These are phyloP conservation scores for Stachybotrys chartarum DNA, from an alignment of 2,329 filamentous ascomycete genomes.

Conservation along the genomic window DNA sequence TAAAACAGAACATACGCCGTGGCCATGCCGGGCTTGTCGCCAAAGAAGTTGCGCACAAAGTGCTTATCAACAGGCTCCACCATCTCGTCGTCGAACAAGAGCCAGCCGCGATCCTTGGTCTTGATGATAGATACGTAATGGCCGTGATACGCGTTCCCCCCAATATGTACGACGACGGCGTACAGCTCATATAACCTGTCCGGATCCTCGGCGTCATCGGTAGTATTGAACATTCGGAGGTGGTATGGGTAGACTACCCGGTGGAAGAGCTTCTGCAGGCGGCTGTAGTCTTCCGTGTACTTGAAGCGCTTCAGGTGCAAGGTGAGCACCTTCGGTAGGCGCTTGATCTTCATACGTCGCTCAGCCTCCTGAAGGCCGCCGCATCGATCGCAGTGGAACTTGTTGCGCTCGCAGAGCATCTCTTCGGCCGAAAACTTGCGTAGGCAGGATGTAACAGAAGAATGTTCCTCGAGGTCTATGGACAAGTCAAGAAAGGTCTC, in stretches of 20 bases:
- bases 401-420: conserved; percentile 97
- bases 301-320: conserved; percentile 96
- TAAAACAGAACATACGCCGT: conserved; percentile 98
- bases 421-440: conserved; percentile 96
- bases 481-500: conserved; percentile 95
- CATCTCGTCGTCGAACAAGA: conserved; percentile 97
- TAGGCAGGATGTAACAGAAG: conserved; percentile 91
- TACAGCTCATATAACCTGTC: conserved; percentile 95
- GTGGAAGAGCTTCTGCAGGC: conserved; percentile 93
- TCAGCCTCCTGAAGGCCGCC: conserved; percentile 95
- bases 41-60: conserved; percentile 96
- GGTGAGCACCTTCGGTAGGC: conserved; percentile 82
- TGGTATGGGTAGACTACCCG: conserved; percentile 96
- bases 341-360: conserved; percentile 99
- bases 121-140: conserved; percentile 98
- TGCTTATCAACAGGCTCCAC: conserved; percentile 96
- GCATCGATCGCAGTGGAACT: conserved; percentile 97
- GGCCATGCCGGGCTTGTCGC: conserved; percentile 81
- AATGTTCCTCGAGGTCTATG: conserved; percentile 90
- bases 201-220: conserved; percentile 87
- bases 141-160: conserved; percentile 91
- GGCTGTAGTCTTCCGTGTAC: conserved; percentile 91
- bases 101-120: conserved; percentile 90
- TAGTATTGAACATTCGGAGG: conserved; percentile 93
- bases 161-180: conserved; percentile 94